Base-by-base conservation (phyloP, 148 eudicot species). In the Vaccinium macrocarpon region DNA sequence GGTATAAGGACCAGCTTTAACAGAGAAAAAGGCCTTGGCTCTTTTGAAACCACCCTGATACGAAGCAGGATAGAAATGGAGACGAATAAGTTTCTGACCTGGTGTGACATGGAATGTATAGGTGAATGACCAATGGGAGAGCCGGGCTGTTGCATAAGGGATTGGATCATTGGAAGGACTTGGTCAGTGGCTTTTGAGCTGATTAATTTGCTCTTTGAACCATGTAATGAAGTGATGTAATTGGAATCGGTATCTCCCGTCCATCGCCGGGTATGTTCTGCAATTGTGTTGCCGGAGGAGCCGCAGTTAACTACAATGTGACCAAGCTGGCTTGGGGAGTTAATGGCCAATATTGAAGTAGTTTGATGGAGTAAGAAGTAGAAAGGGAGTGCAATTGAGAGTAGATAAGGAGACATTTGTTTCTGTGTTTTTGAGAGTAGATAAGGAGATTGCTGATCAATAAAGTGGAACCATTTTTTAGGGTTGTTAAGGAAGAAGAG, bases 1-100 rank as follows among this genome's bases (percentile, higher is more conserved):
- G 23, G 88, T 88, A 29, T 73, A 81, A 23, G 82, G 84, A 21
- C 90, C 91, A 5, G 89, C 89, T 84, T 87, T 42, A 1, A 92
- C 87, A 9, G 87, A 84, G 16, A 91, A 82, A 53, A 83, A 85
- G 23, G 52, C 87, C 6, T 32, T 21, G 0, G 83, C 82, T 5
- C 78, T 68, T 49, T 87, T 11, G 46, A 87, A 84, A 42, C 83
- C 73, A 42, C 83, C 78, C 16, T 27, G 51, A 79, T 88, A 88
- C 5, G 78, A 18, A 50, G 81, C 10, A 2, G 87, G 88, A 42
- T 79, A 21, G 76, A 89, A 89, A 38, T 87, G 85, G 9, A 88
- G 51, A 23, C 88, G 88, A 23, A 89, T 55, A 32, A 87, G 35
- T 66, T 89, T 89, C 23, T 72, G 87, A 21, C 89, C 88, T 7